phyloP scores from a whole-genome alignment of 179 eudicot species.

The Gypsophila paniculata region DNA sequence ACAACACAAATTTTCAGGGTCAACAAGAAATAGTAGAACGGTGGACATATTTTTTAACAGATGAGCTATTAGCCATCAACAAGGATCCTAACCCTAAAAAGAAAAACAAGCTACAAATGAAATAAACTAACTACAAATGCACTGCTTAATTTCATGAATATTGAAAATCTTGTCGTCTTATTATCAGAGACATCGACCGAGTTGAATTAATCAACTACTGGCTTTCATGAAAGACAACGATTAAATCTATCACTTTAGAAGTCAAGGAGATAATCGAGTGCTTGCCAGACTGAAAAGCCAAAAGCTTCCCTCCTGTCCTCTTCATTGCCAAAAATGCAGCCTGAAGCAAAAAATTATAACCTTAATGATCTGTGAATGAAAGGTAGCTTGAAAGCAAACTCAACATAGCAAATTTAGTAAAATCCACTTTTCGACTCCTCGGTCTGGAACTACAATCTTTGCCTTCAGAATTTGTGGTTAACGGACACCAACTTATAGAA shows the following conservation, averaged over 20 bases:
- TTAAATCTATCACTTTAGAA: slow-evolving; percentile 10
- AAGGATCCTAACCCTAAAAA: neutral
- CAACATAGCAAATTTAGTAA: too few relatives aligned
- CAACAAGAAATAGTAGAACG: neutral
- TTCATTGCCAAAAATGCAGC: slow-evolving; percentile 97
- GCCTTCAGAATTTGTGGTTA: neutral
- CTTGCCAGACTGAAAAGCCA: slow-evolving; percentile 92
- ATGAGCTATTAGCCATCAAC: neutral
- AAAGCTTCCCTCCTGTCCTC: slow-evolving; percentile 87
- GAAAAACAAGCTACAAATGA: neutral
- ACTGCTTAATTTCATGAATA: slow-evolving; percentile 2
- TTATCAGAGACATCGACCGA: neutral
- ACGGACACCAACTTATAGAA: neutral
- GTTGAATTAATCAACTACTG: slow-evolving; percentile 8
- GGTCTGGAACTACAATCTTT: too few relatives aligned
- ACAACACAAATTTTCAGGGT: slow-evolving; percentile 7
- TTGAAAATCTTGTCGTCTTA: neutral
- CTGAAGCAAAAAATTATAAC: slow-evolving; percentile 33
- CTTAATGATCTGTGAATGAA: too few relatives aligned
- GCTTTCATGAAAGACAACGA: slow-evolving; percentile 5
- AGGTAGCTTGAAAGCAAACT: too few relatives aligned
- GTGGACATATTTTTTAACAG: neutral
- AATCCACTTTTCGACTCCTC: too few relatives aligned
- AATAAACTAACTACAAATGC: neutral
- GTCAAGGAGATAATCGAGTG: slow-evolving; percentile 4